Evolutionary conservation across 1,284 basidiomycete genomes (phyloP).

Genomic region (Cryptococcus sp.): DNA sequence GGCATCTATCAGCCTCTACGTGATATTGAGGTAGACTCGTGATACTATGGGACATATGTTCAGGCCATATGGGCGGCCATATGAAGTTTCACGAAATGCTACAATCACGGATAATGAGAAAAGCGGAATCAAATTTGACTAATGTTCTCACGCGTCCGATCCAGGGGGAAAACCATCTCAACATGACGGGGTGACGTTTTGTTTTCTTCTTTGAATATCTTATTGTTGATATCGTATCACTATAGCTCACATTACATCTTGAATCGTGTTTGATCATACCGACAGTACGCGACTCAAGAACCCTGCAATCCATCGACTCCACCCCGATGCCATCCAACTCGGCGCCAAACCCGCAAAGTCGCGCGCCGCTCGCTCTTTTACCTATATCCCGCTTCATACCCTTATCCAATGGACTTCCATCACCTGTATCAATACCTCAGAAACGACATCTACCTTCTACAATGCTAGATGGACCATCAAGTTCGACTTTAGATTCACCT

Average conservation of each 20-base stretch:
- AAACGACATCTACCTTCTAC: slow-evolving; percentile 3
- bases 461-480: background rate
- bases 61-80: background rate
- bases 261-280: background rate
- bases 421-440: slow-evolving; percentile 15
- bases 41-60: no score
- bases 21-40: no score
- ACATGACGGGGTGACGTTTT: background rate
- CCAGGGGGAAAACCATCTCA: background rate
- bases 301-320: background rate
- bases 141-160: background rate
- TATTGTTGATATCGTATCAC: background rate
- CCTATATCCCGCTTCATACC: slow-evolving; percentile 11
- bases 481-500: slow-evolving; percentile 1
- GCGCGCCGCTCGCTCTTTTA: slow-evolving; percentile 13
- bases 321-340: background rate
- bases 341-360: background rate
- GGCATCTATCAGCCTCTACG: no score
- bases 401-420: slow-evolving; percentile 9
- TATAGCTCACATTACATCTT: background rate
- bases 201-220: background rate
- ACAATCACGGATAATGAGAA: background rate
- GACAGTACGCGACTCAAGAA: background rate
- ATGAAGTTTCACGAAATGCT: background rate
- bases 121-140: background rate